Base-by-base conservation (phyloP, 2,329 filamentous ascomycete species). In the Hypoxylon sp. region DNA sequence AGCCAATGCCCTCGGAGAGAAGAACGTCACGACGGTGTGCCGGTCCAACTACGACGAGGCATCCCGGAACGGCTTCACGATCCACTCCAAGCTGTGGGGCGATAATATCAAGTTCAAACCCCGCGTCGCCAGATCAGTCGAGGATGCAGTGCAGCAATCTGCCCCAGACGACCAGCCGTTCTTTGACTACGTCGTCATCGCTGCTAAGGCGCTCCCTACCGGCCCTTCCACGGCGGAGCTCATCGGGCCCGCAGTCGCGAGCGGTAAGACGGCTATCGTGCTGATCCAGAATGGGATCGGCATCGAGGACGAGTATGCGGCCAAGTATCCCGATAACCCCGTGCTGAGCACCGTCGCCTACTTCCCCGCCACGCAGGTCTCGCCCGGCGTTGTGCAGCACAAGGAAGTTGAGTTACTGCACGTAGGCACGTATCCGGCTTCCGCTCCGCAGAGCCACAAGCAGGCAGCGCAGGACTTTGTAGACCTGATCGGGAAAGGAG, bases 231-330 rank as follows among this genome's bases (percentile, higher is more conserved):
- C 66, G 11, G 72, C 76, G 4, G 73, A 76, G 59, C 51, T 77
- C 44, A 73, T 79, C 65, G 56, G 47, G n/a, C 77, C 77, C 1
- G 77, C 74, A 1, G 68, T 78, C 10, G 62, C 67, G 15, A 55
- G 66, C 13, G 70, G 59, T 7, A 65, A 35, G 13, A 88, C 86
- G 0, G 79, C 81, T 5, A 83, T 89, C 46, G 85, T 85, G n/a
- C 80, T 89, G 6, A 77, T 88, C 32, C 87, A 89, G 71, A 89
- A 89, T 70, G 87, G 87, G 13, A 83, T 89, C 56, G 82, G 79
- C 6, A 86, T 88, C 65, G 87, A 89, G 73, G 79, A 83, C 2
- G 83, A 85, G 57, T 87, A 85, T 62, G 74, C 73, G 0, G 60
- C 65, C 0, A 75, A 78, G 3, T 88, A 84, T 67, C 85, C 86